A percentile compares a stretch with the other conserved stretches of the same genome.
Evolutionary conservation across 176 grass and related monocot genomes (phyloP).

Genomic region (Musa acuminata): DNA sequence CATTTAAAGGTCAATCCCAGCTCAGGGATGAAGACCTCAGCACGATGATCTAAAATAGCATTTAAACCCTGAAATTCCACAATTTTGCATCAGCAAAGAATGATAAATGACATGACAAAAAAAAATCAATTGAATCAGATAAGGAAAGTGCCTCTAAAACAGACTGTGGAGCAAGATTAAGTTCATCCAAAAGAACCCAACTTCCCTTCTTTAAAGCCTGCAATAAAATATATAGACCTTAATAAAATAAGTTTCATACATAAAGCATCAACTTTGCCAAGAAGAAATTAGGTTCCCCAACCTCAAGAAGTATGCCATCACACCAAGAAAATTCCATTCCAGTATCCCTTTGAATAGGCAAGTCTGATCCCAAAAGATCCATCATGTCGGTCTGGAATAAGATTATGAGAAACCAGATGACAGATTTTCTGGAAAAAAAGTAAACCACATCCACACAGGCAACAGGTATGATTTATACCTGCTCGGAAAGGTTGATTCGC

Average conservation of each 20-base stretch:
- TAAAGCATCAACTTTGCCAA: slow-evolving; percentile 4
- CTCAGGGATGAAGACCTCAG: slow-evolving; percentile 94
- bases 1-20: slow-evolving; percentile 74
- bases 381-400: slow-evolving; percentile 79
- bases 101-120: slow-evolving; percentile 1
- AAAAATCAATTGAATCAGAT: not conserved
- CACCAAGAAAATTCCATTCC: slow-evolving; percentile 94
- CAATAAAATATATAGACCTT: not conserved
- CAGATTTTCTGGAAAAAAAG: not conserved
- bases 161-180: slow-evolving; percentile 95
- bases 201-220: slow-evolving; percentile 91
- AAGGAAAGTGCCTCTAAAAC: slow-evolving; percentile 47
- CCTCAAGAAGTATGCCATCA: slow-evolving; percentile 92
- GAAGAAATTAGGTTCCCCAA: not conserved
- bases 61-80: slow-evolving; percentile 50
- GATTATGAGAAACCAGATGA: not conserved
- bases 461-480: slow-evolving; percentile 25
- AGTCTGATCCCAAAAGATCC: slow-evolving; percentile 93
- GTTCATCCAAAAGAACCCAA: slow-evolving; percentile 97
- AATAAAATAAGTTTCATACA: slow-evolving; percentile 1
- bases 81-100: not conserved
- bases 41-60: slow-evolving; percentile 92
- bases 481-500: slow-evolving; percentile 90
- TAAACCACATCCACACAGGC: not conserved
- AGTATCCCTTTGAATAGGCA: slow-evolving; percentile 62